Evolutionary conservation across 768 basidiomycete species (phyloP).

Genomic region (Fomitopsis serialis): DNA sequence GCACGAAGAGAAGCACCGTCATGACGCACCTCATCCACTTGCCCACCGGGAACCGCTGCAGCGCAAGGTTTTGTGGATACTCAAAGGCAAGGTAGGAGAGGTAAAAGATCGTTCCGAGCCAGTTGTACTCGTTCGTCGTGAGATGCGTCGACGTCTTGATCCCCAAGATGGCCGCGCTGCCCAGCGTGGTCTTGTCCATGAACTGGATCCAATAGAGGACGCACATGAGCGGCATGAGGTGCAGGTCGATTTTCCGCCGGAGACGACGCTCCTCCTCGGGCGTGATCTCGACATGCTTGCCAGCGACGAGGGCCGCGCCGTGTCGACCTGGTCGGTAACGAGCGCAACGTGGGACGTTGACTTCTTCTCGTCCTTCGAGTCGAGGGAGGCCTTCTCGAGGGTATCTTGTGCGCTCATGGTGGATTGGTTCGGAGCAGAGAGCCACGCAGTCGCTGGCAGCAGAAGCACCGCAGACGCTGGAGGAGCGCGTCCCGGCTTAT

Average conservation of each 20-base stretch:
- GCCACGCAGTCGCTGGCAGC: not conserved
- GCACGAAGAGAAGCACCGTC: not conserved
- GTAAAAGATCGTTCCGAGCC: constrained; percentile 76
- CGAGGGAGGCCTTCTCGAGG: constrained; percentile 12
- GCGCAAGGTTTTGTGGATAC: constrained; percentile 67
- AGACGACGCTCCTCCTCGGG: constrained; percentile 55
- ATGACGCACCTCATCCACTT: constrained; percentile 70
- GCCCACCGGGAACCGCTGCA: constrained; percentile 73
- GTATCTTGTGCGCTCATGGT: constrained; percentile 17
- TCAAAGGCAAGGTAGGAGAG: constrained; percentile 66
- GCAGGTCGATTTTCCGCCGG: constrained; percentile 59
- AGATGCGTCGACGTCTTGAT: constrained; percentile 63
- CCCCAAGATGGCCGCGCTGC: constrained; percentile 62
- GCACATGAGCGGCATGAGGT: constrained; percentile 69
- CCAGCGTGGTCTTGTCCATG: constrained; percentile 74
- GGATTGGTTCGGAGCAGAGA: not conserved
- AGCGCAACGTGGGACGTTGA: constrained; percentile 18
- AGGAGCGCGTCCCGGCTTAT: not conserved
- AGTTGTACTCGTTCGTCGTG: constrained; percentile 53
- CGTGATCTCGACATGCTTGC: not conserved
- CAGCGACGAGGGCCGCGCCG: not conserved
- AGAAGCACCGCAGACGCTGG: not conserved
- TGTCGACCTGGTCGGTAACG: not conserved
- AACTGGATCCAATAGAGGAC: constrained; percentile 56
- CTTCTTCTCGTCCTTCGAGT: constrained; percentile 24